A percentile compares a stretch with the other conserved stretches of the same genome.
Conservation (phyloP, 2,329 filamentous ascomycete species). For the Trichophyton simii region DNA sequence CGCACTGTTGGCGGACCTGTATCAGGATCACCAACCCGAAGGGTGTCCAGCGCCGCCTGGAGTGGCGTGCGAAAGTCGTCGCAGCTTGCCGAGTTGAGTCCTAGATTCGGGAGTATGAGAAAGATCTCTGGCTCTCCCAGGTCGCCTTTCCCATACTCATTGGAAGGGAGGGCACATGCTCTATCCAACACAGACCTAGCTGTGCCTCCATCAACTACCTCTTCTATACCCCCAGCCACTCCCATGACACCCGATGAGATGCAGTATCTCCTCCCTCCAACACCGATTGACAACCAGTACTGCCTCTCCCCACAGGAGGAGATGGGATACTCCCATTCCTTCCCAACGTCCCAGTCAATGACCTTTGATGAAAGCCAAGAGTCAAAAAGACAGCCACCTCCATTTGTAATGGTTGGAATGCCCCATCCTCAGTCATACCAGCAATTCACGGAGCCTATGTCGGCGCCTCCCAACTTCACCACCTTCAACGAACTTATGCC, state of each 20-base stretch:
- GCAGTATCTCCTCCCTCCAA: constrained; percentile 29
- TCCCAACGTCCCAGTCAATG: constrained; percentile 24
- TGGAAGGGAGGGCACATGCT: constrained; percentile 29
- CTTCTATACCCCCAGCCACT: constrained; percentile 30
- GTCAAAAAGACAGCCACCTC: neutral
- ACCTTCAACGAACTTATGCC: constrained; percentile 1
- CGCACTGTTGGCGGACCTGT: constrained; percentile 20
- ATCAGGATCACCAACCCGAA: constrained; percentile 30
- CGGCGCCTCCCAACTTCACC: constrained; percentile 22
- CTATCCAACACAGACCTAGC: constrained; percentile 21
- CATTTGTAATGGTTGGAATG: constrained; percentile 2
- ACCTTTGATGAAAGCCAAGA: neutral
- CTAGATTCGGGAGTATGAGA: constrained; percentile 35
- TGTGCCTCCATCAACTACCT: constrained; percentile 24
- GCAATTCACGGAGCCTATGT: constrained; percentile 21
- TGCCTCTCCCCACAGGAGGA: constrained; percentile 25
- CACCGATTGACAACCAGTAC: constrained; percentile 28
- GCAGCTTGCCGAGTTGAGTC: constrained; percentile 22
- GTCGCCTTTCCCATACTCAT: constrained; percentile 36
- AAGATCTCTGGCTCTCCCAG: constrained; percentile 35
- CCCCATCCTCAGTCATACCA: neutral
- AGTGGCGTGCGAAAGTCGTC: constrained; percentile 33
- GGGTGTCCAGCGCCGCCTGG: neutral
- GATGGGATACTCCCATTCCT: constrained; percentile 20
- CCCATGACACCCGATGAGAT: constrained; percentile 33